Base-by-base conservation (phyloP, 169 alveolate genomes). In the Cytauxzoon felis region DNA sequence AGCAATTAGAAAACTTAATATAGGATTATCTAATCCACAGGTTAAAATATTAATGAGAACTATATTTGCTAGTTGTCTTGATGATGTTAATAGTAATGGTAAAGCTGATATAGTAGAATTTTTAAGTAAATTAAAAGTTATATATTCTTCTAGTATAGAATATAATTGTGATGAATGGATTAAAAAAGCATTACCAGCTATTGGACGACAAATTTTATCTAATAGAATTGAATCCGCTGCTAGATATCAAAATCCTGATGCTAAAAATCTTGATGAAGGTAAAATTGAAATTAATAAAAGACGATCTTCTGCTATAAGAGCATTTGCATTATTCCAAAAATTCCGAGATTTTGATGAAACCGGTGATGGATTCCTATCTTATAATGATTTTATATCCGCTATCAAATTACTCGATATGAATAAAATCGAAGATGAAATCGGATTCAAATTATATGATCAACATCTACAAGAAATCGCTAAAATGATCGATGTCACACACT, bases 221-320 rank as follows among this genome's bases (percentile, higher is more conserved):
- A 92, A 89, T 54, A 89, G 90, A 65, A 84, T 88, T 27, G 94
- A 89, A 48, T 81, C 93, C 3, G 94, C 94, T n/a, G 82, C 70
- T 27, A 65, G 88, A 48, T 87, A 89, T 63, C 88, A 85, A 62
- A 87, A 75, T 75, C 23, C 56, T n/a, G 61, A 50, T 34, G 47
- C 51, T 18, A 43, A 56, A 6, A 41, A 38, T 13, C 56, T 63
- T 40, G 45, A 66, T 0, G 58, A 21, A 5, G 30, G 21, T 24
- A 72, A 38, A 52, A 43, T 24, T 41, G 79, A 54, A 23, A 33
- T 64, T 2, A 49, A 83, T 34, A 61, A 88, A 47, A 69, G 92
- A 58, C 78, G 94, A 29, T 88, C 94, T 54, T 82, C 92, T 19
- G 94, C 93, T 13, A 79, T 88, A 4, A 58, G 93, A 47, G 89